These are phyloP conservation scores for Backusella sp. DNA, from an alignment of 192 early-diverging fungal species.

Conservation along the genomic window DNA sequence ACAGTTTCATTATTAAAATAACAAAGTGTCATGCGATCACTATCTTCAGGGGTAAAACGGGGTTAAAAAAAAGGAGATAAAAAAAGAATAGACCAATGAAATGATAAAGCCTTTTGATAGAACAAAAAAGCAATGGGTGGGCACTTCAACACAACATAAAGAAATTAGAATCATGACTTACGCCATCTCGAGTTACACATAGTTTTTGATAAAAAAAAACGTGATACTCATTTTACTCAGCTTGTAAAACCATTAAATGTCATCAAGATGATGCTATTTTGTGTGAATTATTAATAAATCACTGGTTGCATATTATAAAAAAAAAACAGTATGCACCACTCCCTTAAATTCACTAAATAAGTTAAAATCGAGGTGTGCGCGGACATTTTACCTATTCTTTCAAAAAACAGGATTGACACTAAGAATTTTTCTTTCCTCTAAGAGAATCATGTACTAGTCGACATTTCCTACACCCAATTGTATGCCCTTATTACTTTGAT, in stretches of 20 bases:
- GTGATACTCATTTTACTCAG: not conserved
- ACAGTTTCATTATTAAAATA: not conserved
- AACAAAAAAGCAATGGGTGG: not conserved
- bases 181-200: not conserved
- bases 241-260: not conserved
- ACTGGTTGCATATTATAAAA: not conserved
- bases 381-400: slow-evolving; percentile 10
- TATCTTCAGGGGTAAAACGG: not conserved
- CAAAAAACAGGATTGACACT: slow-evolving; percentile 53
- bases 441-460: slow-evolving; percentile 72
- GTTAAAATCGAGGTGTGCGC: too few species aligned
- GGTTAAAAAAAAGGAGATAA: not conserved
- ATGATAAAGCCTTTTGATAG: not conserved
- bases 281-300: not conserved
- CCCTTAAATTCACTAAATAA: too few species aligned
- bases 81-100: not conserved
- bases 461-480: slow-evolving; percentile 57
- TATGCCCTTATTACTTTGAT: not conserved
- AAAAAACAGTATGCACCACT: not conserved
- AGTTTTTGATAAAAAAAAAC: not conserved
- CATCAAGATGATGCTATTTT: slow-evolving; percentile 1
- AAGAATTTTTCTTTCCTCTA: slow-evolving; percentile 49
- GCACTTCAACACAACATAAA: not conserved
- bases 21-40: not conserved
- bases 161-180: not conserved